phyloP scores from a whole-genome alignment of 129 eudicot species.

The Ambrosia trifida region DNA sequence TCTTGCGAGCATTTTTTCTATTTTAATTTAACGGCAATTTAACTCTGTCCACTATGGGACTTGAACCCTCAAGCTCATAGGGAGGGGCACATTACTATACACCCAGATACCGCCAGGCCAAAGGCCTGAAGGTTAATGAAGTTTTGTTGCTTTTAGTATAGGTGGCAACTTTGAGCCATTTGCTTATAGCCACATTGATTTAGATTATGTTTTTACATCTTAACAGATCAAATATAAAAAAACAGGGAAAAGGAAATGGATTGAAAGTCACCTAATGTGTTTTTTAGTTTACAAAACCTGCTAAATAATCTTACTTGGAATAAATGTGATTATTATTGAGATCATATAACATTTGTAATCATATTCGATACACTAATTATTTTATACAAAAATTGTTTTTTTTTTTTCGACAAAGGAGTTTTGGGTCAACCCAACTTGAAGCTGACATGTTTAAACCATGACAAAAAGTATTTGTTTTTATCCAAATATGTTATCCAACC shows the following conservation, averaged over 20 bases:
- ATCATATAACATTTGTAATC: not conserved
- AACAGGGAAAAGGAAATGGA: not conserved
- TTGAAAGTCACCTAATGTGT: not conserved
- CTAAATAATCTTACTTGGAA: not conserved
- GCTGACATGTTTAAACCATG: not conserved
- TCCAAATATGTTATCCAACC: too few species aligned
- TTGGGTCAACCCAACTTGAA: not conserved
- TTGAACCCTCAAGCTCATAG: too few species aligned
- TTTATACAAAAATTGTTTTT: not conserved
- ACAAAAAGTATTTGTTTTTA: not conserved
- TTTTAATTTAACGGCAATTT: too few species aligned
- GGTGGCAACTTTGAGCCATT: not conserved
- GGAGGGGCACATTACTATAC: too few species aligned
- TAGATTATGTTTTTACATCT: not conserved
- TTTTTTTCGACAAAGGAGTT: not conserved
- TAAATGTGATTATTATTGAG: not conserved
- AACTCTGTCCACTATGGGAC: too few species aligned
- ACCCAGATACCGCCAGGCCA: too few species aligned
- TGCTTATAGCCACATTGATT: not conserved
- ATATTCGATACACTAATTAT: not conserved
- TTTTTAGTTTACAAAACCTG: not conserved
- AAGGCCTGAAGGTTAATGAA: slow-evolving; percentile 11
- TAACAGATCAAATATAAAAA: not conserved
- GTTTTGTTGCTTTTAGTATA: not conserved
- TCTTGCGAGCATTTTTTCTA: too few species aligned